Conservation (phyloP, 2,329 filamentous ascomycete genomes). For the Teratosphaeria epicoccoides region DNA sequence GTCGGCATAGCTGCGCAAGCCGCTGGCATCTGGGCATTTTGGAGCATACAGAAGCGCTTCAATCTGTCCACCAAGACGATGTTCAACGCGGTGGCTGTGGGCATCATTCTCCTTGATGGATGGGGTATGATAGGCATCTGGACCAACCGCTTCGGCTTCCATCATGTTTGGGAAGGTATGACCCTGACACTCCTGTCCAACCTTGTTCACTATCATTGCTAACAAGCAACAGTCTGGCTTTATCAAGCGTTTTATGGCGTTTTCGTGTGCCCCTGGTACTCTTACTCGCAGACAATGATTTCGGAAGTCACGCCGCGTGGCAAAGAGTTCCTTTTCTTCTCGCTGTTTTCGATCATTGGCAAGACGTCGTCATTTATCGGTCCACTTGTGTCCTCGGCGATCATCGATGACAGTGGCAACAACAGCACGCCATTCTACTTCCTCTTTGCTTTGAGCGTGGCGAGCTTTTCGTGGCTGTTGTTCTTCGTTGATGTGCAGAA, state of each 20-base stretch:
- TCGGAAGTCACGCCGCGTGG: constrained; percentile 57
- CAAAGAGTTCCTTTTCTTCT: constrained; percentile 62
- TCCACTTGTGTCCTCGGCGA: constrained; percentile 56
- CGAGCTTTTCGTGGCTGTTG: constrained; percentile 44
- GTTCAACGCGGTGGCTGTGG: constrained; percentile 54
- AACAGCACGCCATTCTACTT: constrained; percentile 58
- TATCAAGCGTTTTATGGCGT: constrained; percentile 50
- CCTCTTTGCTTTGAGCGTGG: constrained; percentile 47
- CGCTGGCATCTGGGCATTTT: constrained; percentile 52
- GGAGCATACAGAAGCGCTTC: constrained; percentile 47
- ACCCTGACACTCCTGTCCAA: background rate
- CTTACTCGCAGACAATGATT: constrained; percentile 61
- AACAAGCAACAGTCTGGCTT: constrained; percentile 11
- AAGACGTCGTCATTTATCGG: constrained; percentile 61
- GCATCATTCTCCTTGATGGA: constrained; percentile 49
- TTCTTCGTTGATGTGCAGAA: constrained; percentile 51
- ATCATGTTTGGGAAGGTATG: constrained; percentile 41
- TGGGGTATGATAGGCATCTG: constrained; percentile 52
- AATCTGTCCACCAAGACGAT: constrained; percentile 54
- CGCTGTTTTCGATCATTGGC: constrained; percentile 56
- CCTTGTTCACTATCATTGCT: background rate
- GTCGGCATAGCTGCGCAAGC: constrained; percentile 55
- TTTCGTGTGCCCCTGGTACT: constrained; percentile 60
- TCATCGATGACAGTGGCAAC: constrained; percentile 51
- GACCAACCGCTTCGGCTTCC: constrained; percentile 42